A percentile compares a stretch with the other conserved stretches of the same genome.
Evolutionary conservation across 2,329 filamentous ascomycete species (phyloP).

Genomic region (Raffaelea ambrosiae): DNA sequence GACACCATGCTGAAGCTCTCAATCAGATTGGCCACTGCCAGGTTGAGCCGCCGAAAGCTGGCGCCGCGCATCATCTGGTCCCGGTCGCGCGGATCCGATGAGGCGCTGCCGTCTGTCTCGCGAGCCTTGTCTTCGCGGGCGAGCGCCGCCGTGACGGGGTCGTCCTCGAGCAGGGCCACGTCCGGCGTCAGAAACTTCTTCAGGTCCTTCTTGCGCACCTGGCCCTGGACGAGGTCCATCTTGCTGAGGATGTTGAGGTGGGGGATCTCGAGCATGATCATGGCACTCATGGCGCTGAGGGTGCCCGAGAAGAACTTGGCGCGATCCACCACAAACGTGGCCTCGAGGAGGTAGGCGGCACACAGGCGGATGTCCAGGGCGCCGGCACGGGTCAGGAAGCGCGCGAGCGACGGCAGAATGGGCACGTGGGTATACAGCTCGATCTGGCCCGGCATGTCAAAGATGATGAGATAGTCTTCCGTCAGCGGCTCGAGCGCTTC

Average conservation of each 20-base stretch:
- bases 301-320: conserved; percentile 98
- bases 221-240: conserved; percentile 92
- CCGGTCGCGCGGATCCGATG: conserved; percentile 44
- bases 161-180: conserved; percentile 70
- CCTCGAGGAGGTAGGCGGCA: conserved; percentile 89
- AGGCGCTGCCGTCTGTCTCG: too few species aligned
- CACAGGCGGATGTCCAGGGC: conserved; percentile 85
- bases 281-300: conserved; percentile 93
- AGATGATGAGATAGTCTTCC: conserved; percentile 93
- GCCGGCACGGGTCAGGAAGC: conserved; percentile 69
- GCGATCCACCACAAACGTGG: conserved; percentile 89
- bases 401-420: conserved; percentile 75
- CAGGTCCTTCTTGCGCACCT: conserved; percentile 77
- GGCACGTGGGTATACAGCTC: conserved; percentile 97
- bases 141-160: too few species aligned
- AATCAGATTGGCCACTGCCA: conserved; percentile 81
- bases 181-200: conserved; percentile 89
- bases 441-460: conserved; percentile 98
- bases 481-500: conserved; percentile 77
- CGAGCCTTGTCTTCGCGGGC: too few species aligned
- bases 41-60: conserved; percentile 75
- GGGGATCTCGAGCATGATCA: conserved; percentile 96
- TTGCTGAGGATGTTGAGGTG: conserved; percentile 96
- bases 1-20: conserved; percentile 98
- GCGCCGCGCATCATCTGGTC: conserved; percentile 69